Percentiles rank a stretch among this genome's conserved stretches.
phyloP scores from a whole-genome alignment of 2,329 filamentous ascomycete genomes.

The Ampelomyces quisqualis region DNA sequence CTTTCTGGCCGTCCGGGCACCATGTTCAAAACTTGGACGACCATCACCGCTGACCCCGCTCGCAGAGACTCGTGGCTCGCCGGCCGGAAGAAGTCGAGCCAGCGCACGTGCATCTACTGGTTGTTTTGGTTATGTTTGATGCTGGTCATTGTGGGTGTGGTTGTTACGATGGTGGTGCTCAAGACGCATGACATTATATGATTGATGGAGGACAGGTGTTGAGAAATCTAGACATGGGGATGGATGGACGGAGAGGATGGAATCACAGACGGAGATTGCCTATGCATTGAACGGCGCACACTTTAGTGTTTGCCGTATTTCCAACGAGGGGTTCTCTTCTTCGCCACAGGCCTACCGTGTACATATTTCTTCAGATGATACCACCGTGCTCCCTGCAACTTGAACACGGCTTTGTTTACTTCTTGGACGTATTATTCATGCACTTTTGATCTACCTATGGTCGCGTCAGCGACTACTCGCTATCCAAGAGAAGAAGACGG shows the following conservation, averaged over 20 bases:
- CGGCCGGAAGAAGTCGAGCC: constrained; percentile 52
- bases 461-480: constrained; percentile 5
- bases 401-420: too few relatives aligned
- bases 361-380: too few relatives aligned
- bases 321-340: too few relatives aligned
- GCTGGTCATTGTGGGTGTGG: constrained; percentile 48
- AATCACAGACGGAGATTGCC: too few relatives aligned
- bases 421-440: neutral
- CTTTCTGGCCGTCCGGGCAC: constrained; percentile 28
- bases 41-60: constrained; percentile 29
- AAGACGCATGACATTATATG: constrained; percentile 33
- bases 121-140: constrained; percentile 50
- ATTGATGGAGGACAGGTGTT: constrained; percentile 1
- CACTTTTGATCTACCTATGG: constrained; percentile 3
- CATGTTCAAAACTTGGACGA: constrained; percentile 38
- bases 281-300: too few relatives aligned
- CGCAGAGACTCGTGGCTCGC: constrained; percentile 57
- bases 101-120: constrained; percentile 52
- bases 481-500: neutral
- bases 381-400: too few relatives aligned
- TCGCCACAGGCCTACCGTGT: too few relatives aligned
- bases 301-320: too few relatives aligned
- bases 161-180: constrained; percentile 51
- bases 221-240: too few relatives aligned
- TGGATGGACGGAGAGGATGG: too few relatives aligned